phyloP scores from a whole-genome alignment of 202 grass and related monocot genomes.

The Elaeis oleifera region DNA sequence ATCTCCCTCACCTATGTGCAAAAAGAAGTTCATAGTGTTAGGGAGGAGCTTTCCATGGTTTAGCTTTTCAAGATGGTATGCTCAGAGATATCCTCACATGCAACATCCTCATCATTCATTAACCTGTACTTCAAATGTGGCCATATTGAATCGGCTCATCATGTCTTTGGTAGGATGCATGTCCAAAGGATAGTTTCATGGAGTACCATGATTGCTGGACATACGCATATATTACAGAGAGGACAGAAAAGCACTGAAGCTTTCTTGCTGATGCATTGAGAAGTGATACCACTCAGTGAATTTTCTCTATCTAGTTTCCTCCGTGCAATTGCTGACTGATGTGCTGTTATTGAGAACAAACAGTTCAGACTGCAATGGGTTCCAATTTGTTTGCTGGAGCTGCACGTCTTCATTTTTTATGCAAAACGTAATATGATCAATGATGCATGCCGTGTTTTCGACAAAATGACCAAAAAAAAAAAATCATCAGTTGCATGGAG shows the following conservation, averaged over 20 bases:
- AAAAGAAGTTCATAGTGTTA: slow-evolving; percentile 31
- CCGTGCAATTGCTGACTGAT: slow-evolving; percentile 46
- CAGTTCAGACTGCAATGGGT: slow-evolving; percentile 42
- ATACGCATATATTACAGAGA: slow-evolving; percentile 29
- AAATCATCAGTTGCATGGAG: slow-evolving; percentile 66
- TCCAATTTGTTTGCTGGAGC: slow-evolving; percentile 58
- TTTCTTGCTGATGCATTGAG: slow-evolving; percentile 54
- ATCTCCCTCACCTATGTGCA: slow-evolving; percentile 38
- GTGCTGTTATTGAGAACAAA: slow-evolving; percentile 40
- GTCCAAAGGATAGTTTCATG: slow-evolving; percentile 46
- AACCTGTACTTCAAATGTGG: slow-evolving; percentile 56
- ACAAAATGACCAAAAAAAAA: slow-evolving; percentile 35
- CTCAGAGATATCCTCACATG: slow-evolving; percentile 39
- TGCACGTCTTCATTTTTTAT: slow-evolving; percentile 53
- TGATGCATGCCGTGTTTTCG: slow-evolving; percentile 41
- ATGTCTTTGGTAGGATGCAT: slow-evolving; percentile 47
- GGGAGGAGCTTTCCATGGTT: slow-evolving; percentile 41
- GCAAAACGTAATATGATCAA: slow-evolving; percentile 54
- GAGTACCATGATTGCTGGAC: slow-evolving; percentile 69
- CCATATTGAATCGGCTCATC: slow-evolving; percentile 29
- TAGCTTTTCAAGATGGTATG: slow-evolving; percentile 44
- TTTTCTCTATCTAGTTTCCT: slow-evolving; percentile 57
- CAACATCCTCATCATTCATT: slow-evolving; percentile 43
- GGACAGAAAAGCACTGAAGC: slow-evolving; percentile 32
- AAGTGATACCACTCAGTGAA: slow-evolving; percentile 40